Evolutionary conservation across 2,329 filamentous ascomycete genomes (phyloP).

Genomic region (Lizonia empirigonia): DNA sequence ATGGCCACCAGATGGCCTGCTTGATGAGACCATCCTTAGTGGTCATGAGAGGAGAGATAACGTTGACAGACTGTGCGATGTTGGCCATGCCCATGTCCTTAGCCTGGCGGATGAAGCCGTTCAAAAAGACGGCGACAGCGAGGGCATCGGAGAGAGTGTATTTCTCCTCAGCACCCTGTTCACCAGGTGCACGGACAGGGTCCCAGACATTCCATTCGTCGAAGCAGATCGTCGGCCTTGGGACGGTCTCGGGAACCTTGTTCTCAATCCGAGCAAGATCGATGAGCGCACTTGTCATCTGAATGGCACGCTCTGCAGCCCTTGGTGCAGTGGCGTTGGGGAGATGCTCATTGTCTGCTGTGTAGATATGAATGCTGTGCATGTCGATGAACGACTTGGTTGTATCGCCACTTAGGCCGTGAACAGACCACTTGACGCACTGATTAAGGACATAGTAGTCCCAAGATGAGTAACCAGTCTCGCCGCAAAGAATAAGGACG

Average conservation of each 20-base stretch:
- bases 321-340: constrained; percentile 61
- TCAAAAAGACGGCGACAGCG: constrained; percentile 76
- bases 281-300: constrained; percentile 70
- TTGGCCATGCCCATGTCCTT: constrained; percentile 77
- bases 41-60: constrained; percentile 79
- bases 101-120: constrained; percentile 76
- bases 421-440: constrained; percentile 62
- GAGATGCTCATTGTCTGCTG: constrained; percentile 58
- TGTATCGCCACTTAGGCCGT: constrained; percentile 55
- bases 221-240: constrained; percentile 74
- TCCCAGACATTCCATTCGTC: constrained; percentile 90
- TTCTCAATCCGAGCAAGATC: constrained; percentile 76
- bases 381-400: constrained; percentile 69
- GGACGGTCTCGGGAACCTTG: constrained; percentile 62
- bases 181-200: constrained; percentile 71
- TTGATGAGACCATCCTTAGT: constrained; percentile 66
- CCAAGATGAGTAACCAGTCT: constrained; percentile 72
- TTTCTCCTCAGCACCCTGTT: constrained; percentile 71
- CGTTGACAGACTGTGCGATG: constrained; percentile 78
- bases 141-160: constrained; percentile 76
- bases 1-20: constrained; percentile 78
- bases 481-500: constrained; percentile 74
- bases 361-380: constrained; percentile 83
- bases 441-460: constrained; percentile 75
- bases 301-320: constrained; percentile 74